Conservation (phyloP, 2,329 filamentous ascomycete species). For the Neoarthrinium moseri region DNA sequence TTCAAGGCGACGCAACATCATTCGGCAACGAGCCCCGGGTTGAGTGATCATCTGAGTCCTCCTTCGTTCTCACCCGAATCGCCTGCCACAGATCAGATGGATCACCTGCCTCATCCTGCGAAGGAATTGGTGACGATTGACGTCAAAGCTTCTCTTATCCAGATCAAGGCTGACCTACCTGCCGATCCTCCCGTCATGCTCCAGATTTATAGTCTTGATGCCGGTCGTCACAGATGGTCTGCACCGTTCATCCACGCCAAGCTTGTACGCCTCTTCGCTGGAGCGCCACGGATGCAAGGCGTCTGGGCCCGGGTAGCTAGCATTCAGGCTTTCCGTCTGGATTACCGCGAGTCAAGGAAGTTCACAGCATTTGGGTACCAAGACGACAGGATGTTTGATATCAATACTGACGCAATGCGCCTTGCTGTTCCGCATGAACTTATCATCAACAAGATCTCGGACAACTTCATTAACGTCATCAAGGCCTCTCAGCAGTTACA, state of each 20-base stretch:
- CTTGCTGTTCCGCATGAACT: conserved; percentile 89
- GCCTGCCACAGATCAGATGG: conserved; percentile 25
- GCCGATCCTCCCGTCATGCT: conserved; percentile 89
- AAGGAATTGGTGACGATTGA: conserved; percentile 78
- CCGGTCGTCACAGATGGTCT: conserved; percentile 84
- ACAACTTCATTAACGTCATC: conserved; percentile 84
- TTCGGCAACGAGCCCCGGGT: conserved; percentile 22
- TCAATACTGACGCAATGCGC: conserved; percentile 81
- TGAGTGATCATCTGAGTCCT: conserved; percentile 34
- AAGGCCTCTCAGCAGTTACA: conserved; percentile 91
- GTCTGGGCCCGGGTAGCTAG: conserved; percentile 87
- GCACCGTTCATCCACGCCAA: conserved; percentile 77
- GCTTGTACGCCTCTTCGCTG: conserved; percentile 81
- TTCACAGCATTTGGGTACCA: conserved; percentile 59
- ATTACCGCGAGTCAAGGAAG: conserved; percentile 73
- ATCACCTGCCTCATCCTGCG: conserved; percentile 29
- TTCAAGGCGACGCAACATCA: conserved; percentile 23
- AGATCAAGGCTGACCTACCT: conserved; percentile 87
- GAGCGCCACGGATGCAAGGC: conserved; percentile 76
- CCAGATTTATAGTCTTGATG: conserved; percentile 79
- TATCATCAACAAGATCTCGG: conserved; percentile 84
- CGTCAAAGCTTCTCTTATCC: conserved; percentile 76
- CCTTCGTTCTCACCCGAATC: conserved; percentile 32
- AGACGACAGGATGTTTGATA: conserved; percentile 80
- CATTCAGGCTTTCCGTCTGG: conserved; percentile 76